Percentiles rank a stretch among this genome's conserved stretches.
Evolutionary conservation across 176 grass and related monocot species (phyloP).

Genomic region (Tillandsia leiboldiana): DNA sequence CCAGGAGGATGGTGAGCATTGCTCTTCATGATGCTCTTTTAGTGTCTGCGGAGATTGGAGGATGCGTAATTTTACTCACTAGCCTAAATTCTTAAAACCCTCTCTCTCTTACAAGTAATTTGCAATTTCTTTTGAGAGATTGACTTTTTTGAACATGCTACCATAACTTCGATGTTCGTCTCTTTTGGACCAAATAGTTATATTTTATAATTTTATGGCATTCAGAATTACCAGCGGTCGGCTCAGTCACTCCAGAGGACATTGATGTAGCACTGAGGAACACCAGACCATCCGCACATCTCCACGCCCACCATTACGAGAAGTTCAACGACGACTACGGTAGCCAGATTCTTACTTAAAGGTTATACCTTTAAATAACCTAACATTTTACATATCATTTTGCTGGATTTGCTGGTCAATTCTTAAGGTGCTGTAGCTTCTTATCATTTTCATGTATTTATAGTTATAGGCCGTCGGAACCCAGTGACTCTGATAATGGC

Average conservation of each 20-base stretch:
- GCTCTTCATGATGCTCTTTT: constrained; percentile 2
- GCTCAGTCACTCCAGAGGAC: constrained; percentile 53
- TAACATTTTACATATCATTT: not conserved
- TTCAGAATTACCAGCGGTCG: constrained; percentile 66
- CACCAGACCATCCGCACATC: constrained; percentile 78
- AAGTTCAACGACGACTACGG: constrained; percentile 89
- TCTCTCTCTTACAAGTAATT: no score
- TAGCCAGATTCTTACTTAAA: constrained; percentile 45
- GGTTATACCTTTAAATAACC: not conserved
- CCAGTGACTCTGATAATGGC: not conserved
- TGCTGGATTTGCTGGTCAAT: not conserved
- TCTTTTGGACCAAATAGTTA: no score
- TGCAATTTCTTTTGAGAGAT: no score
- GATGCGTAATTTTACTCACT: not conserved
- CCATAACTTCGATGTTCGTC: no score
- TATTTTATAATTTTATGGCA: constrained; percentile 1
- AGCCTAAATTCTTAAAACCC: no score
- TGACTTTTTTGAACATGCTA: no score
- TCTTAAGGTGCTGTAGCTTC: not conserved
- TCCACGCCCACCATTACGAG: constrained; percentile 71
- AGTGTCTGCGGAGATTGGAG: not conserved
- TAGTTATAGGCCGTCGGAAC: not conserved
- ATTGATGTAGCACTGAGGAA: constrained; percentile 70
- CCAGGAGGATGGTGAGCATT: constrained; percentile 52
- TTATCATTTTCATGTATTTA: not conserved